phyloP scores from a whole-genome alignment of 306 rosid genomes.

The Fragaria ananassa region DNA sequence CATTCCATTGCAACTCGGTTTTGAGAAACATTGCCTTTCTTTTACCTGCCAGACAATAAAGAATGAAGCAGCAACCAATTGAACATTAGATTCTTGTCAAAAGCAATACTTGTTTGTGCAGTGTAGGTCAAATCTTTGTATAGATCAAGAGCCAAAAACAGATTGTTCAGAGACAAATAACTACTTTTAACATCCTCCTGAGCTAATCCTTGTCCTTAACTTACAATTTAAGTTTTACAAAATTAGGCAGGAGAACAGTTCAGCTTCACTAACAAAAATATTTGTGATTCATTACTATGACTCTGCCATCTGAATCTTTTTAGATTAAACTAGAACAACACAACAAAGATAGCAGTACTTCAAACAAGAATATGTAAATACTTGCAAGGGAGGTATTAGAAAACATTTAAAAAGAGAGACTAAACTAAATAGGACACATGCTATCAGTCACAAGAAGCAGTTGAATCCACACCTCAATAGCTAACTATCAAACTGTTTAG shows the following conservation, averaged over 20 bases:
- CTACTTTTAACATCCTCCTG: not conserved
- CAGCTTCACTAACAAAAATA: not conserved
- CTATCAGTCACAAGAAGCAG: too few species aligned
- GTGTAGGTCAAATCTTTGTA: not conserved
- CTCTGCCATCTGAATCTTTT: too few species aligned
- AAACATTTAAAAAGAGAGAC: too few species aligned
- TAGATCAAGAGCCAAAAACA: not conserved
- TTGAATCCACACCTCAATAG: too few species aligned
- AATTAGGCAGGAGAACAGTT: not conserved
- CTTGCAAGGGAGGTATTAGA: too few species aligned
- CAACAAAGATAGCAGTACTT: too few species aligned
- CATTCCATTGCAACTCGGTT: slow-evolving; percentile 75
- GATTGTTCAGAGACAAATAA: not conserved
- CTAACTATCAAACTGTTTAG: too few species aligned
- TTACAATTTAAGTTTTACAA: not conserved
- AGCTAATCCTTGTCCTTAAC: not conserved
- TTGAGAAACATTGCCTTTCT: slow-evolving; percentile 58
- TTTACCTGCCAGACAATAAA: slow-evolving; percentile 28
- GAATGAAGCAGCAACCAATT: slow-evolving; percentile 8
- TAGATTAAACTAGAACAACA: too few species aligned
- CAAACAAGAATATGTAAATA: not conserved
- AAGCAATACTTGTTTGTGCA: not conserved
- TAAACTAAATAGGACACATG: not conserved
- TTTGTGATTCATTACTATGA: too few species aligned
- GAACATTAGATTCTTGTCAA: not conserved